These are phyloP conservation scores for Fusarium secorum DNA, from an alignment of 2,329 filamentous ascomycete species.

Conservation along the genomic window DNA sequence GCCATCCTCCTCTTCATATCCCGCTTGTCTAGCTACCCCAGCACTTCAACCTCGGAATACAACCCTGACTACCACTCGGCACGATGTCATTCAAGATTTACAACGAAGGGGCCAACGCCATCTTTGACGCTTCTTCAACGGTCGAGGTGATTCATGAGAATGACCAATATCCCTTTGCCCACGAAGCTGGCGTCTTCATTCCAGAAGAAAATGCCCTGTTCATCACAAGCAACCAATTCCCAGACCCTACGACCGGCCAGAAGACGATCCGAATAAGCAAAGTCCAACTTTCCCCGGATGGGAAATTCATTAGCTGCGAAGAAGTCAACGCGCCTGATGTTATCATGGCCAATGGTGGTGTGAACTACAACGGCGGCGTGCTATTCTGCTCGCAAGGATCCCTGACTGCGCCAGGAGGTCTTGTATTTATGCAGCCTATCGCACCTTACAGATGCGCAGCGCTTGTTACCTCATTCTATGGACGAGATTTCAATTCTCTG, in stretches of 20 bases:
- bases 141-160: conserved; percentile 51
- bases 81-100: conserved; percentile 13
- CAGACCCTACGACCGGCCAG: conserved; percentile 28
- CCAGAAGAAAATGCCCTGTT: conserved; percentile 42
- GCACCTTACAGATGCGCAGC: conserved; percentile 42
- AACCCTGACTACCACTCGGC: background rate
- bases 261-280: conserved; percentile 44
- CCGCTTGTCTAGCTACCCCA: background rate
- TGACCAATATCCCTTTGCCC: conserved; percentile 55
- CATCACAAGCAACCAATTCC: conserved; percentile 48
- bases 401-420: conserved; percentile 33
- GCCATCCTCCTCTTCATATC: background rate
- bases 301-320: conserved; percentile 38
- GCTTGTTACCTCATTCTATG: conserved; percentile 52
- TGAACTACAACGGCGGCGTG: conserved; percentile 53
- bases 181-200: conserved; percentile 55
- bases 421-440: conserved; percentile 45
- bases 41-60: background rate
- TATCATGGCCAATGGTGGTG: conserved; percentile 58
- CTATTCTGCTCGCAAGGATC: conserved; percentile 54
- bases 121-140: conserved; percentile 48
- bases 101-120: conserved; percentile 19
- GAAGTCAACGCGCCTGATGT: conserved; percentile 47
- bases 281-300: conserved; percentile 31
- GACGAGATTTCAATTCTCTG: conserved; percentile 57